Evolutionary conservation across 306 rosid species (phyloP), one percentile per base, ranked within the genome.

Genomic region (Vigna trinervia): DNA sequence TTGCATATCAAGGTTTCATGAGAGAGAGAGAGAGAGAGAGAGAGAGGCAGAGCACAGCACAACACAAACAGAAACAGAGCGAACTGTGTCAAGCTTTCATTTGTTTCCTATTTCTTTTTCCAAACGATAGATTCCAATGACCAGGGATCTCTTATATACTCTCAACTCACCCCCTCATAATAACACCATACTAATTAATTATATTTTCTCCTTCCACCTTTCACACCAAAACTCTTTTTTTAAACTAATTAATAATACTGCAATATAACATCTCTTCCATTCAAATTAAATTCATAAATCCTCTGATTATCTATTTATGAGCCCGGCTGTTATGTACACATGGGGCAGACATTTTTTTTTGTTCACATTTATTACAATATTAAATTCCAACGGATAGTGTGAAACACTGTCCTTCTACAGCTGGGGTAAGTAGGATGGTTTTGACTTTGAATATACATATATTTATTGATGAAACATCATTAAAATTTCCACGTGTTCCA

Each of bases 131-230:
- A 84, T 80, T 82, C 86, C 57, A 8, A 59, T 12, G 8, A 15
- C 53, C n/a, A 78, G 85, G 88, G 88, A 84, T 84, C 87, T 75
- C 81, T 78, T 61, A 50, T 57, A 73, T 73, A 75, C 14, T 36
- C 14, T 36, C 46, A 51, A 67, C 19, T 26, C 12, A 57, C 45
- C 59, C 50, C 0, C 19, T 34, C 50, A 26, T 26, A 1, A 23
- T 23, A 23, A 23, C 36, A 0, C n/a, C 3, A n/a, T 52, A 1
- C 2, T 4, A 1, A 1, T 54, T 36, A 15, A 6, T 0, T 52
- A 26, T 26, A 26, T 2, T 1, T 0, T 2, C 4, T 52, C 39
- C 7, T 34, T 34, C 39, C 39, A 32, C 36, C 36, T 32, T 32
- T 32, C 28, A 26, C 28, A 26, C 28, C 6, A 34, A 34, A 34